Base-by-base conservation (phyloP, 179 eudicot genomes). In the Sideroxylon spinosum region DNA sequence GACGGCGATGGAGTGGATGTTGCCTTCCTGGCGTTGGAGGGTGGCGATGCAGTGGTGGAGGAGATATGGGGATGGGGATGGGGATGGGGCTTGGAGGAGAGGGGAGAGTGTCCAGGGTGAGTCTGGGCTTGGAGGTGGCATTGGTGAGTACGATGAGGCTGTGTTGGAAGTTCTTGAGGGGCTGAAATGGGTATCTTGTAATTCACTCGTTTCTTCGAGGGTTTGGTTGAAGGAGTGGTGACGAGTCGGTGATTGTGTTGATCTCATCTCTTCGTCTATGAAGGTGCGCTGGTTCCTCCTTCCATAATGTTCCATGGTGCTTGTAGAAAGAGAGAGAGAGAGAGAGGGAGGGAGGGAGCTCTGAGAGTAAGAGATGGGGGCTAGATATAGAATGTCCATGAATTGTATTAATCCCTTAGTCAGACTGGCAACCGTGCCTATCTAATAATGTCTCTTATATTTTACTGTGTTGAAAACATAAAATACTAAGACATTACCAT, bases 41-140 rank as follows among this genome's bases (percentile, higher is more conserved):
- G 91, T 86, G 62, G 91, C 84, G 10, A 88, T 78, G 84, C 91
- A 90, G 68, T 88, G 87, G 85, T 82, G 81, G 37, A 86, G 78
- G 32, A 85, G 79, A 49, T 88, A 76, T n/a, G 88, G 88, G 3
- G 90, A 76, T n/a, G 88, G 88, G 3, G 86, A 76, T 16, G 88
- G 88, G 3, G 86, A 78, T 0, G 88, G 84, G 9, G 87, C 55
- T 20, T 81, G 84, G 53, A 78, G 79, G n/a, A 37, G 44, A 37
- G 88, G 87, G 22, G 87, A 80, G 22, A 78, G 86, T 28, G 85
- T 78, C 91, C 91, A 86, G 19, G 83, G 84, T 20, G 91, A 86
- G 7, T 85, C 85, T 0, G 83, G 86, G 65, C 87, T 86, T 1
- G 76, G 88, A 25, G 86, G 83, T 7, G 81, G 83, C 57, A 79